Conservation (phyloP, 2,329 filamentous ascomycete genomes). For the Xylaria sp. region DNA sequence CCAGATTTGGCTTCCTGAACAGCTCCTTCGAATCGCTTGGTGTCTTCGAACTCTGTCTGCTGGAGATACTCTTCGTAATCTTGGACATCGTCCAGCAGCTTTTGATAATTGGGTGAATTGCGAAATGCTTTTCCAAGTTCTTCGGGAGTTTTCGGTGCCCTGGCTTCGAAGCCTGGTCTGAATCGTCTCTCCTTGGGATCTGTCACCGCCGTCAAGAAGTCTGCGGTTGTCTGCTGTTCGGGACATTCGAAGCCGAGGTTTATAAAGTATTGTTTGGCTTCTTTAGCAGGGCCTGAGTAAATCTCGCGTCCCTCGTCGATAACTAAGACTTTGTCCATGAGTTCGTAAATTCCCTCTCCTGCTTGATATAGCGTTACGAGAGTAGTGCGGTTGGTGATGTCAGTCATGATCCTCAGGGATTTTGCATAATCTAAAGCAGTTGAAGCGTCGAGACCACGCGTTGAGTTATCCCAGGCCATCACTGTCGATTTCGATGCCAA, state of each 20-base stretch:
- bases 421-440: constrained; percentile 83
- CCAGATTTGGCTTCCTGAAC: constrained; percentile 76
- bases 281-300: constrained; percentile 71
- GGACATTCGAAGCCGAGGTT: constrained; percentile 73
- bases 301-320: constrained; percentile 73
- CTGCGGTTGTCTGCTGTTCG: constrained; percentile 73
- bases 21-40: constrained; percentile 72
- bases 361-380: constrained; percentile 58
- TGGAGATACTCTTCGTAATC: constrained; percentile 58
- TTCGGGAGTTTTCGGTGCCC: constrained; percentile 74
- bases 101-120: constrained; percentile 69
- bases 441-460: constrained; percentile 80
- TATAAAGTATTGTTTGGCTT: constrained; percentile 74
- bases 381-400: constrained; percentile 72
- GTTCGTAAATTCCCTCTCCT: constrained; percentile 57
- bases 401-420: constrained; percentile 77
- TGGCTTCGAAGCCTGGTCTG: constrained; percentile 71
- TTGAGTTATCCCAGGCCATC: constrained; percentile 84
- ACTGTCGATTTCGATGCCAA: constrained; percentile 78
- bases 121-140: constrained; percentile 75
- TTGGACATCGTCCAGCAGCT: constrained; percentile 69
- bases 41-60: constrained; percentile 68
- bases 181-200: constrained; percentile 78
- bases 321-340: constrained; percentile 83
- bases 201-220: constrained; percentile 81